These are phyloP conservation scores for Solanum peruvianum DNA, from an alignment of 257 asterid genomes.

Conservation along the genomic window DNA sequence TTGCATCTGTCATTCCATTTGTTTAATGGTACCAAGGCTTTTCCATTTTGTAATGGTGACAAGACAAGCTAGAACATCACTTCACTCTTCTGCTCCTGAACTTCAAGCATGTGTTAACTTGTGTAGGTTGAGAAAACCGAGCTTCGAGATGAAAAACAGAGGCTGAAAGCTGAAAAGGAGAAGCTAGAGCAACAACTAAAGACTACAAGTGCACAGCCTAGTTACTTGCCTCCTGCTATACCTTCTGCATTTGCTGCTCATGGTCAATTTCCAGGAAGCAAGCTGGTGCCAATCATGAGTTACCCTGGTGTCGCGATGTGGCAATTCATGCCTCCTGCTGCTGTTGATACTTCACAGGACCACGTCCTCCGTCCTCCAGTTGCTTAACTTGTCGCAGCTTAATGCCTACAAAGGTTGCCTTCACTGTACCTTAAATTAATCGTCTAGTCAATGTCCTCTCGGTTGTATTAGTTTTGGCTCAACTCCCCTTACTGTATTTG, in stretches of 20 bases:
- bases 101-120: neutral
- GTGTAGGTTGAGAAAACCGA: conserved; percentile 74
- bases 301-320: conserved; percentile 98
- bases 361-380: conserved; percentile 97
- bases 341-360: conserved; percentile 93
- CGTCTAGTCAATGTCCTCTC: conserved; percentile 8
- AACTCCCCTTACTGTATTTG: conserved; percentile 27
- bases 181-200: conserved; percentile 83
- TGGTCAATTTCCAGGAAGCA: conserved; percentile 56
- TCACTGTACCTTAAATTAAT: conserved; percentile 12
- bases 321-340: conserved; percentile 99
- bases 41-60: neutral
- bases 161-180: conserved; percentile 83
- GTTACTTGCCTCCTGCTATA: conserved; percentile 49
- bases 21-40: neutral
- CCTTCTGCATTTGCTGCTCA: conserved; percentile 58
- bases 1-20: neutral
- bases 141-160: conserved; percentile 91
- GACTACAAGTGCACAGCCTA: conserved; percentile 43
- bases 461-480: conserved; percentile 19
- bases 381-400: conserved; percentile 37
- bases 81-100: neutral
- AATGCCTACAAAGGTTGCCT: neutral
- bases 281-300: conserved; percentile 73
- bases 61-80: neutral